Evolutionary conservation across 2,329 filamentous ascomycete genomes (phyloP), one percentile per base, ranked within the genome.

Genomic region (Pseudogymnoascus sp.): DNA sequence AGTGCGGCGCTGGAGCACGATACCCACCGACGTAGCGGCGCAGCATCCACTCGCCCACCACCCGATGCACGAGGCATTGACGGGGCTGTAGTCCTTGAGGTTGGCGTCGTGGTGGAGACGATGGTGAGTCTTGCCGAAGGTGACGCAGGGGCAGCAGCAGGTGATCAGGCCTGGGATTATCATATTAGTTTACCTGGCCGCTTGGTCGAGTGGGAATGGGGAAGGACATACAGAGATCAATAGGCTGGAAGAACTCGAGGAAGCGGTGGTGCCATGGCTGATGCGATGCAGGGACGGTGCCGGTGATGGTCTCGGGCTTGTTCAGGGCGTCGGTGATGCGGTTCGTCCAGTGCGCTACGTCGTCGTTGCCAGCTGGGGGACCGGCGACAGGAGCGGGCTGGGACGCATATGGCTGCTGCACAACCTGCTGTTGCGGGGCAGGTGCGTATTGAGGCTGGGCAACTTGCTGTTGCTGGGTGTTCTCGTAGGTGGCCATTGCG

Each of bases 101-200:
- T 71, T 69, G 21, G 68, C 67, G 42, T 74, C 66, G 53, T 74
- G 68, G 25, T 69, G 67, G 4, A 73, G 65, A 25, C 74, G 72
- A 59, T 75, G 69, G 50, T 73, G 68, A n/a, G 71, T 74, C 62
- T 72, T 75, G 42, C 74, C 74, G 66, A 75, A 75, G 2, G 71
- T 72, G 21, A 75, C 65, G 62, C 74, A 75, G 37, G 74, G 73
- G 60, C 70, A 69, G 67, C 69, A 75, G 63, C 69, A 74, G 21
- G 70, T 71, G 3, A 71, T 66, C 50, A 69, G 64, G 69, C 72
- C 71, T 73, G 14, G 14, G n/a, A 31, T 16, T 23, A n/a, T n/a
- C n/a, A n/a, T n/a, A n/a, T n/a, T n/a, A n/a, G n/a, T n/a, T n/a
- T n/a, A n/a, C n/a, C n/a, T n/a, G n/a, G n/a, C n/a, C n/a, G n/a